Evolutionary conservation across 805 yeast genomes (phyloP), one percentile per base, ranked within the genome.

Genomic region (Candida silvatica): DNA sequence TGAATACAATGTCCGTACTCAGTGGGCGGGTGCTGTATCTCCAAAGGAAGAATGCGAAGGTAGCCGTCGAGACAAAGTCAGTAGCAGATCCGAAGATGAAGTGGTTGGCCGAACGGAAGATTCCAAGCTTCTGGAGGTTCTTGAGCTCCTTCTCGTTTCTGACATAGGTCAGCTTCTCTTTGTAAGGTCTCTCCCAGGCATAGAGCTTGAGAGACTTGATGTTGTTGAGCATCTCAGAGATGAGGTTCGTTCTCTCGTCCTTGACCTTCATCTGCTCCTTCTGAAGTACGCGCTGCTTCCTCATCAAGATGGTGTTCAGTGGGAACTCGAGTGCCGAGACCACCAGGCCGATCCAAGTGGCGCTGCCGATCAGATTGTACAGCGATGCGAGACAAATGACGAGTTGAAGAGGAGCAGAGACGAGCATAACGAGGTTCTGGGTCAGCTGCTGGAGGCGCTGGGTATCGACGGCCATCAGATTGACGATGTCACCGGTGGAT

Each of bases 271-370:
- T 92, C 60, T 87, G 97, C 6, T 67, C 57, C 53, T 81, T 83
- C 59, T 88, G 96, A 41, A 86, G 64, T 8, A 56, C 65, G 58
- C 80, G 84, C 58, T 80, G 87, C 37, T 61, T 61, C 47, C 71
- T 69, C 41, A 87, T 81, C 44, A 88, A 64, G 17, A 65, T 54
- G 3, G 85, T 78, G 52, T 88, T 87, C 32, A 85, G 50, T 5
- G 96, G 95, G 45, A 87, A 74, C 72, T 86, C 76, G 20, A 86
- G 48, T 3, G 77, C 51, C 74, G 88, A 75, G 38, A 90, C 76
- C 22, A 71, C 58, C 11, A 90, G 94, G 56, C 97, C 97, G 28
- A 94, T 80, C 95, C 96, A 85, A 94, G 88, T 87, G n/a, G 92
- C 73, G 39, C 77, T 74, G 25, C 96, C 96, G 38, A 88, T 58